phyloP scores from a whole-genome alignment of 108 stramenopile species.

The Craspedostauros australis region DNA sequence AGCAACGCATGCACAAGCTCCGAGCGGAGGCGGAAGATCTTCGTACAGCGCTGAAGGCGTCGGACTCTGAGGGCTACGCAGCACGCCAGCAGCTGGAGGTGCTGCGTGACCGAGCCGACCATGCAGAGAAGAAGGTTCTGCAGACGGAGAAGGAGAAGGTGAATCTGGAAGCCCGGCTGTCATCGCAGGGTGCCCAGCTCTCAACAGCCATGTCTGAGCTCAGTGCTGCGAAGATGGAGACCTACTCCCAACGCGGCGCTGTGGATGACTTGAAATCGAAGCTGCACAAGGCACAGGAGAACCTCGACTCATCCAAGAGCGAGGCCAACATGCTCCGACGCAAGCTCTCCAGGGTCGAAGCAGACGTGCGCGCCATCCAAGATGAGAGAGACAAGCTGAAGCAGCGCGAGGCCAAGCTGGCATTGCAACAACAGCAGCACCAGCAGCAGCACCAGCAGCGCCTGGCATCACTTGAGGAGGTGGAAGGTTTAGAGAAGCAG shows the following conservation, averaged over 20 bases:
- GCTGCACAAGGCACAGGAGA: slow-evolving; percentile 1
- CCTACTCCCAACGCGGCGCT: too few species aligned
- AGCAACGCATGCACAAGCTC: slow-evolving; percentile 44
- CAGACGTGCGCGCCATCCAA: too few species aligned
- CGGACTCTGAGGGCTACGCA: slow-evolving; percentile 56
- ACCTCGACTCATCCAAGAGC: neutral
- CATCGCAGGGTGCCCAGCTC: slow-evolving; percentile 6
- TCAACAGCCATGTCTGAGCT: slow-evolving; percentile 7
- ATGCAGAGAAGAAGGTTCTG: slow-evolving; percentile 27
- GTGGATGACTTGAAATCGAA: slow-evolving; percentile 13
- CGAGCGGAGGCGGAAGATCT: slow-evolving; percentile 30
- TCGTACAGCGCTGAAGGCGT: slow-evolving; percentile 31
- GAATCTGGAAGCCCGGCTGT: slow-evolving; percentile 3
- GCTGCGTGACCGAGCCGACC: slow-evolving; percentile 35
- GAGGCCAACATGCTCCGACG: slow-evolving; percentile 21
- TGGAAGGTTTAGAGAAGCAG: too few species aligned
- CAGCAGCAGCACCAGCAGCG: too few species aligned
- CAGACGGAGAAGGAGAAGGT: slow-evolving; percentile 8
- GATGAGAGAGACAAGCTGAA: too few species aligned
- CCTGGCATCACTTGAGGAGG: too few species aligned
- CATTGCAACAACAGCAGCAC: too few species aligned
- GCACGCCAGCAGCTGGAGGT: slow-evolving; percentile 49
- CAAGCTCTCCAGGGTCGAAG: too few species aligned
- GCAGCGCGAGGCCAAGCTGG: too few species aligned
- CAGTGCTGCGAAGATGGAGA: slow-evolving; percentile 17